phyloP scores from a whole-genome alignment of 179 eudicot species.

The Heliamphora pulchella region DNA sequence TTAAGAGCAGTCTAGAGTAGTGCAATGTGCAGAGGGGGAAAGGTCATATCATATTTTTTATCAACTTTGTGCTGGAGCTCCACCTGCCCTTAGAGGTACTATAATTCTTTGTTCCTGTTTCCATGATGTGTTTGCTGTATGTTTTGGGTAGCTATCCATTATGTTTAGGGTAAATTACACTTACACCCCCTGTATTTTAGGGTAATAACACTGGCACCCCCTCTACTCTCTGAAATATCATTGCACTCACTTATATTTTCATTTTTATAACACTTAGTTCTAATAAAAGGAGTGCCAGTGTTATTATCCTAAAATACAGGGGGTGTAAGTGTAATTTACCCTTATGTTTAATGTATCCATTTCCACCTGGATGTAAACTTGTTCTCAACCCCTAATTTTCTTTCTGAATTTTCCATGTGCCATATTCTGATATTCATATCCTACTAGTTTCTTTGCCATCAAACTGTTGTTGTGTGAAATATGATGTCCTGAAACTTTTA shows the following conservation, averaged over 20 bases:
- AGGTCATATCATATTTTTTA: conserved; percentile 98
- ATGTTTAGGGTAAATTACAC: too few relatives aligned
- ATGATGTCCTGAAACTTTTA: not conserved
- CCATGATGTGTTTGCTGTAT: not conserved
- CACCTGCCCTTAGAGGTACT: conserved; percentile 67
- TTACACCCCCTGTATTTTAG: too few relatives aligned
- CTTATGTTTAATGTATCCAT: not conserved
- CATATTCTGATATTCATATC: not conserved
- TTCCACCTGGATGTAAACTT: not conserved
- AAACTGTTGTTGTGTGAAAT: not conserved
- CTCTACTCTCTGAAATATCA: too few relatives aligned
- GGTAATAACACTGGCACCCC: too few relatives aligned
- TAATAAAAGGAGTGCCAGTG: too few relatives aligned
- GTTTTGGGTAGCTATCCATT: not conserved
- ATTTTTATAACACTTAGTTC: too few relatives aligned
- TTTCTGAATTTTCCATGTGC: not conserved
- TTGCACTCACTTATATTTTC: too few relatives aligned
- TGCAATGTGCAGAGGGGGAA: conserved; percentile 93
- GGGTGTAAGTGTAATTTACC: too few relatives aligned
- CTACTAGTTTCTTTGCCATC: not conserved
- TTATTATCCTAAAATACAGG: too few relatives aligned
- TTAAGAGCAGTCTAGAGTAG: conserved; percentile 88
- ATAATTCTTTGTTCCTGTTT: not conserved
- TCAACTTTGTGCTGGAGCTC: conserved; percentile 98
- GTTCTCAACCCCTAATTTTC: not conserved